Evolutionary conservation across 306 rosid species (phyloP).

Genomic region (Urtica urens): DNA sequence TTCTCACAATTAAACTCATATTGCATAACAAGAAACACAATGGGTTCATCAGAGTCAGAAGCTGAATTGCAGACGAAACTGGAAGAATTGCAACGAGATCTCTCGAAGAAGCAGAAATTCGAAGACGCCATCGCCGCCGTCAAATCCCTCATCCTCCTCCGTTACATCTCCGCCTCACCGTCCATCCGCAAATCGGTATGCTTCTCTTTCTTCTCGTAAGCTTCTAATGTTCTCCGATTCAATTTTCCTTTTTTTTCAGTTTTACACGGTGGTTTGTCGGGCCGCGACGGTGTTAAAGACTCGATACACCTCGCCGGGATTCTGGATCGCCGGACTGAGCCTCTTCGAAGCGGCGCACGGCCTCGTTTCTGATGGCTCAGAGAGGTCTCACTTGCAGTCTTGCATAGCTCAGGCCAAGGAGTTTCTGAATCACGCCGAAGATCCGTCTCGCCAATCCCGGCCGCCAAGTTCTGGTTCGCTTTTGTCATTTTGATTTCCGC

Average conservation of each 20-base stretch:
- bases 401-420: slow-evolving; percentile 63
- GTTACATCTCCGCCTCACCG: slow-evolving; percentile 54
- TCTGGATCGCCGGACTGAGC: slow-evolving; percentile 71
- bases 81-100: slow-evolving; percentile 61
- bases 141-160: slow-evolving; percentile 36
- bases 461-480: slow-evolving; percentile 42
- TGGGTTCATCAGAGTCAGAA: slow-evolving; percentile 51
- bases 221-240: background rate
- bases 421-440: slow-evolving; percentile 42
- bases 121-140: slow-evolving; percentile 57
- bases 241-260: slow-evolving; percentile 19
- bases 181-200: slow-evolving; percentile 54
- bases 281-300: slow-evolving; percentile 78
- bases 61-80: slow-evolving; percentile 32
- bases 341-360: slow-evolving; percentile 55
- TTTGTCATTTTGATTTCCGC: background rate
- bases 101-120: slow-evolving; percentile 63
- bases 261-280: slow-evolving; percentile 54
- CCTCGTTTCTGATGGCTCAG: slow-evolving; percentile 42
- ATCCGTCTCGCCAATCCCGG: slow-evolving; percentile 29
- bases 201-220: background rate
- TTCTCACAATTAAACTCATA: background rate
- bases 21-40: slow-evolving; percentile 1
- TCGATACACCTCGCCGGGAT: slow-evolving; percentile 70
- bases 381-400: slow-evolving; percentile 42